Conservation (phyloP, 2,329 filamentous ascomycete genomes). For the Dactylellina cionopaga region DNA sequence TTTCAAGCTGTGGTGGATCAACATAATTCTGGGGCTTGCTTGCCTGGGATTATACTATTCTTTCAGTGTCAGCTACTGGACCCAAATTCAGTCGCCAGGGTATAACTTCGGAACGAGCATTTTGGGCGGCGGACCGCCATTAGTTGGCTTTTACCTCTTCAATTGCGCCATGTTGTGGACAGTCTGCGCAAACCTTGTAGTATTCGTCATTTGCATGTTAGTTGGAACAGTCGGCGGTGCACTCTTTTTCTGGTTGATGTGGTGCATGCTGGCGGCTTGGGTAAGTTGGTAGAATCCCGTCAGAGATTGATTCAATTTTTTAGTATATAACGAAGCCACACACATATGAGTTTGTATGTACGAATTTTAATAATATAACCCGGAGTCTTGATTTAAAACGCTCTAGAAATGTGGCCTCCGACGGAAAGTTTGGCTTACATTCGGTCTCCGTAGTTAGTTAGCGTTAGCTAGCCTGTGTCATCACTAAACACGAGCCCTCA, state of each 20-base stretch:
- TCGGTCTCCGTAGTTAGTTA: not conserved
- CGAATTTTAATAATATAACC: not conserved
- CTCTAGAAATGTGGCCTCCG: not conserved
- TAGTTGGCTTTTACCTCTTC: conserved; percentile 14
- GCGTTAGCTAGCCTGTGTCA: no score
- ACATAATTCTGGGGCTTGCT: not conserved
- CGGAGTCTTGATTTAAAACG: conserved; percentile 2
- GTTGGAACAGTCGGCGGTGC: conserved; percentile 1
- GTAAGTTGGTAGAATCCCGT: no score
- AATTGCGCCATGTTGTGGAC: conserved; percentile 1
- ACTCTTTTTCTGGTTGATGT: conserved; percentile 5
- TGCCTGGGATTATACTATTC: conserved; percentile 3
- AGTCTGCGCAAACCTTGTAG: not conserved
- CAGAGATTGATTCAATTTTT: no score
- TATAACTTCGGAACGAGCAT: not conserved
- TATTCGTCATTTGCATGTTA: not conserved
- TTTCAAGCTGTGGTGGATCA: conserved; percentile 13
- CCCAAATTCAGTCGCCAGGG: no score
- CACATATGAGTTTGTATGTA: no score
- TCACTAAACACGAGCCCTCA: no score
- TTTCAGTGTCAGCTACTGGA: not conserved
- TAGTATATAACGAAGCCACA: no score
- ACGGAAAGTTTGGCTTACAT: not conserved
- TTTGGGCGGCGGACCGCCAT: not conserved
- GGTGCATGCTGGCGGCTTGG: conserved; percentile 12